Percentiles rank a stretch among this genome's conserved stretches.
Evolutionary conservation across 169 alveolate species (phyloP).

Genomic region (Cystoisospora suis): DNA sequence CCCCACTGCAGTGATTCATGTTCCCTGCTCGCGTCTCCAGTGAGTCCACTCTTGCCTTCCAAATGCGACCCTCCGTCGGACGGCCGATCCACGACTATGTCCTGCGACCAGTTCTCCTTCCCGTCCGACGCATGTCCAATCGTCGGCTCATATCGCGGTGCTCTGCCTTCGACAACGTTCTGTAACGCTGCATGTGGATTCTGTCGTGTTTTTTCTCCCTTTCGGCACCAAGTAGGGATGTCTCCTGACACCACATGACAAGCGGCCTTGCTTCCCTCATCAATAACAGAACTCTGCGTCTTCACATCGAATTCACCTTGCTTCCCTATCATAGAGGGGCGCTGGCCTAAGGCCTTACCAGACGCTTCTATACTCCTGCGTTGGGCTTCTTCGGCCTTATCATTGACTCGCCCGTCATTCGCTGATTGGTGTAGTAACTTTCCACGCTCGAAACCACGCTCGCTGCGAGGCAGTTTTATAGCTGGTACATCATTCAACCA

Average conservation of each 20-base stretch:
- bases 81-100: neutral
- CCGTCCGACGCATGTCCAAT: neutral
- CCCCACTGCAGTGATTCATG: conserved; percentile 4
- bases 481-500: conserved; percentile 62
- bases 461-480: conserved; percentile 27
- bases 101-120: neutral
- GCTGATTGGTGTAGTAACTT: neutral
- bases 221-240: too few species aligned
- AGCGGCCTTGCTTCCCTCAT: too few species aligned
- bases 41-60: neutral
- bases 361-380: neutral
- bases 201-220: too few species aligned
- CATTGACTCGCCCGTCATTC: neutral
- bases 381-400: neutral
- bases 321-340: neutral
- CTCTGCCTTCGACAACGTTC: neutral
- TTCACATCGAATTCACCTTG: neutral
- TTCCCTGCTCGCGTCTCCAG: neutral
- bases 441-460: neutral
- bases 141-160: neutral
- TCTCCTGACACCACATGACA: too few species aligned
- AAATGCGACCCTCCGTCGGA: neutral
- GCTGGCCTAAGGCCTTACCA: neutral
- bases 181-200: neutral
- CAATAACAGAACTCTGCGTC: too few species aligned